A percentile compares a stretch with the other conserved stretches of the same genome.
Evolutionary conservation across 495 filamentous ascomycete species (phyloP).

Genomic region (Penicillium psychrofluorescens): DNA sequence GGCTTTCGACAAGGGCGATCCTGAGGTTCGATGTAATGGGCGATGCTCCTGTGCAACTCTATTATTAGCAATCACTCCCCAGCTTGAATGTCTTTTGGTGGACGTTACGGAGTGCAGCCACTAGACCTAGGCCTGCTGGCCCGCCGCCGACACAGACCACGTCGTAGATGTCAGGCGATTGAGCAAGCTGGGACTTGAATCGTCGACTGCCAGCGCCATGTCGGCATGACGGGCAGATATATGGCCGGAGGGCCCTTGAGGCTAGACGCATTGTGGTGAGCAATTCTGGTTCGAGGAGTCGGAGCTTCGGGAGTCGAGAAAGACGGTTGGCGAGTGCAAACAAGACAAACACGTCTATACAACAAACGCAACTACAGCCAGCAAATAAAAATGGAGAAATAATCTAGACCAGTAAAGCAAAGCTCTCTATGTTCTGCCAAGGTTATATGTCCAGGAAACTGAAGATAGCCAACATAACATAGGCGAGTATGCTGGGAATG

Average conservation of each 20-base stretch:
- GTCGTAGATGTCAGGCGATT: constrained; percentile 63
- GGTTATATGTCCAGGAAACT: too few relatives aligned
- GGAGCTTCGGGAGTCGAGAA: neutral
- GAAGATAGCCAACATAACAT: too few relatives aligned
- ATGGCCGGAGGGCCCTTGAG: constrained; percentile 27
- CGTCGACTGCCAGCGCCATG: constrained; percentile 21
- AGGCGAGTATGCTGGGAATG: too few relatives aligned
- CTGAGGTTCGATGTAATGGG: constrained; percentile 67
- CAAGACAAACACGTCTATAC: constrained; percentile 2
- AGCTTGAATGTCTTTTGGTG: neutral
- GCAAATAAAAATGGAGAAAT: too few relatives aligned
- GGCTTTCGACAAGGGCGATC: constrained; percentile 83
- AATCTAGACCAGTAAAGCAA: too few relatives aligned
- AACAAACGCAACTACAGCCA: neutral
- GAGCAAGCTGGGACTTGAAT: constrained; percentile 19
- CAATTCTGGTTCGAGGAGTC: neutral
- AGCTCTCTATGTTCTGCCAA: too few relatives aligned
- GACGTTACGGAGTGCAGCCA: constrained; percentile 70
- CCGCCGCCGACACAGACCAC: constrained; percentile 94
- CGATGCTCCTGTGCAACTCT: constrained; percentile 46
- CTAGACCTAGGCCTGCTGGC: constrained; percentile 84
- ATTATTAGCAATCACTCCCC: neutral
- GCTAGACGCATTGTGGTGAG: constrained; percentile 30
- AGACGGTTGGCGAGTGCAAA: constrained; percentile 10
- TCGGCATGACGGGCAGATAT: constrained; percentile 36